phyloP scores from a whole-genome alignment of 1,139 yeast species.

The Blastobotrys ciferrii region DNA sequence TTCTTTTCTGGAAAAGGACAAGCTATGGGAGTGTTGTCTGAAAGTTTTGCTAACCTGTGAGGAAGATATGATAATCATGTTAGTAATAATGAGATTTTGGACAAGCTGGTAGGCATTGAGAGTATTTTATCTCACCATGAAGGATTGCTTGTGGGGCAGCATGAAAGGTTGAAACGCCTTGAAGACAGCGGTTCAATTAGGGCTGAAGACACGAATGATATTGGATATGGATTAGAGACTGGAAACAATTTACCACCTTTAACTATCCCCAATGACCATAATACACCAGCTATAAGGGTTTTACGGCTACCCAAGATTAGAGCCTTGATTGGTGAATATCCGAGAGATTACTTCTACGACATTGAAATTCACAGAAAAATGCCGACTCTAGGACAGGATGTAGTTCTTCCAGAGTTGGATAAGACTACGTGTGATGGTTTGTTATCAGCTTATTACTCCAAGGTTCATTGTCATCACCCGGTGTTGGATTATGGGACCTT shows the following conservation, averaged over 20 bases:
- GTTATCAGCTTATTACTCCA: neutral
- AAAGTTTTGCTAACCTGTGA: neutral
- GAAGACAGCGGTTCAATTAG: neutral
- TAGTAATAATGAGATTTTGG: neutral
- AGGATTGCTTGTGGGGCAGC: neutral
- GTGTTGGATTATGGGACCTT: neutral
- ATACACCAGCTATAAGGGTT: neutral
- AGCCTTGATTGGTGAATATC: neutral
- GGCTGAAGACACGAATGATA: neutral
- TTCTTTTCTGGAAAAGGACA: too few relatives aligned
- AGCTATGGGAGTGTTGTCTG: too few relatives aligned
- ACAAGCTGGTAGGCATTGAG: neutral
- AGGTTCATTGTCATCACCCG: neutral
- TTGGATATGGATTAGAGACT: neutral
- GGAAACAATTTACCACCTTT: neutral
- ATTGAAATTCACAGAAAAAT: neutral
- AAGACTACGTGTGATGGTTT: neutral
- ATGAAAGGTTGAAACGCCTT: neutral
- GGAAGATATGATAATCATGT: neutral
- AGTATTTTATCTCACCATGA: neutral
- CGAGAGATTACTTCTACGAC: neutral
- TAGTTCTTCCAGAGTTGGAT: neutral
- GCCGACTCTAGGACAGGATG: neutral
- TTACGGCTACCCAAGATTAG: neutral
- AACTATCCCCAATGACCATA: neutral